These are phyloP conservation scores for Mikania micrantha DNA, from an alignment of 129 eudicot genomes.

Conservation along the genomic window DNA sequence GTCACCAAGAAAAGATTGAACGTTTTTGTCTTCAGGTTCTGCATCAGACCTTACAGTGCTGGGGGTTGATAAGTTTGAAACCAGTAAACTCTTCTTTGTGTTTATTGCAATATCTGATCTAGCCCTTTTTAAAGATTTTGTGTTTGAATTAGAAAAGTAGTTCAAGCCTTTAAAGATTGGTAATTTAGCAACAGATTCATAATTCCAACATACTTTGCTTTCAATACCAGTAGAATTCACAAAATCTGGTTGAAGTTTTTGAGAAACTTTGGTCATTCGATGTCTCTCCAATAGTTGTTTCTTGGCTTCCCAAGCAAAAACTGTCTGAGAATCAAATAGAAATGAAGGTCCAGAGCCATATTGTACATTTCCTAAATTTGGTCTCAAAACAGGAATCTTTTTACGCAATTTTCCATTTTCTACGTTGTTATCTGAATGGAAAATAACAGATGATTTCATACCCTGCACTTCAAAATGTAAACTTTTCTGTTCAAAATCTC, in stretches of 20 bases:
- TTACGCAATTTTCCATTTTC: conserved; percentile 4
- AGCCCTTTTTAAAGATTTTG: conserved; percentile 13
- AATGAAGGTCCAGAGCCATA: conserved; percentile 11
- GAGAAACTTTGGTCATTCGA: conserved; percentile 28
- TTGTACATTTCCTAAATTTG: conserved; percentile 14
- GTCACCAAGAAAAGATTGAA: conserved; percentile 7
- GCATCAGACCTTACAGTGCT: conserved; percentile 8
- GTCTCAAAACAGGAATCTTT: conserved; percentile 24
- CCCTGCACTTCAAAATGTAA: conserved; percentile 2
- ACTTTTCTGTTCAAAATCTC: background rate
- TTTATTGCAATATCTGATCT: conserved; percentile 10
- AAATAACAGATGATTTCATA: background rate
- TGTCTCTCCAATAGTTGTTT: conserved; percentile 32
- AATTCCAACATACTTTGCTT: conserved; percentile 15
- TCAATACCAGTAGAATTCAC: conserved; percentile 13
- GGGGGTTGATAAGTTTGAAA: conserved; percentile 1
- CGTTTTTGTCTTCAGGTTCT: conserved; percentile 15
- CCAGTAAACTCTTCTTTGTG: background rate
- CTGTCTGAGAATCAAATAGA: conserved; percentile 9
- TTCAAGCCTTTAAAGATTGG: conserved; percentile 2
- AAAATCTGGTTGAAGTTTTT: conserved; percentile 10
- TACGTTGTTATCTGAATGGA: background rate
- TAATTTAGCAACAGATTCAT: background rate
- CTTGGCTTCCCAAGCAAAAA: conserved; percentile 27
- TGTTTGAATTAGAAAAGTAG: background rate